Percentiles rank a stretch among this genome's conserved stretches.
phyloP scores from a whole-genome alignment of 441 rosid species.

The Corymbia calophylla region DNA sequence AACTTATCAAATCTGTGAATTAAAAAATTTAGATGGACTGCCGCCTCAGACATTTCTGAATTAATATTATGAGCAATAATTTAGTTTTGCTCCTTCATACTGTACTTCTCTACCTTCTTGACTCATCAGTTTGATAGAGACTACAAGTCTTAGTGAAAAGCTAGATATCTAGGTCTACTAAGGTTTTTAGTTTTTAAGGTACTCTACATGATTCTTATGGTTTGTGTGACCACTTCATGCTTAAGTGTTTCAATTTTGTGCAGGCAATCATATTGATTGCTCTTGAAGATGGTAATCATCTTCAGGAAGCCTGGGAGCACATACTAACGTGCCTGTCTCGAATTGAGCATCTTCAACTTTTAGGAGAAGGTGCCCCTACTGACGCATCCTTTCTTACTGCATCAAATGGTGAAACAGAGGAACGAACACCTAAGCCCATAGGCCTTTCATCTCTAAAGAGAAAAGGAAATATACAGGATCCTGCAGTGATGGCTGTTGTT shows the following conservation, averaged over 20 bases:
- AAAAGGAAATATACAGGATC: constrained; percentile 88
- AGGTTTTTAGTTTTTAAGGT: not conserved
- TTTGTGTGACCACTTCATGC: constrained; percentile 2
- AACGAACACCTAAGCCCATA: constrained; percentile 38
- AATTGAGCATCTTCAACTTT: constrained; percentile 88
- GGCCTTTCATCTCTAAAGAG: constrained; percentile 70
- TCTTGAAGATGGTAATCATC: constrained; percentile 92
- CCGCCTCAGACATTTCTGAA: not conserved
- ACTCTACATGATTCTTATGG: not conserved
- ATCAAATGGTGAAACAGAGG: constrained; percentile 70
- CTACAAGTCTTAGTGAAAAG: not conserved
- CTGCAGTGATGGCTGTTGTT: constrained; percentile 97
- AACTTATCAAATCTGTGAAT: not conserved
- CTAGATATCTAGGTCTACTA: not conserved
- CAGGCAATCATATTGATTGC: constrained; percentile 95
- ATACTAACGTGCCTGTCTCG: constrained; percentile 93
- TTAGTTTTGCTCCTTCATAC: not conserved
- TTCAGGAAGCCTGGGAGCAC: constrained; percentile 98
- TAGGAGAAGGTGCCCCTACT: constrained; percentile 95
- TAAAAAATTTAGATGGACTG: not conserved
- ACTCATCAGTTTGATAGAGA: not conserved
- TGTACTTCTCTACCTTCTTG: not conserved
- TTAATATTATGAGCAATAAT: not conserved
- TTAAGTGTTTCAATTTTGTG: constrained; percentile 8
- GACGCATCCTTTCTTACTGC: constrained; percentile 78